phyloP scores from a whole-genome alignment of 192 early-diverging fungal genomes.

The Lunasporangiospora selenospora region DNA sequence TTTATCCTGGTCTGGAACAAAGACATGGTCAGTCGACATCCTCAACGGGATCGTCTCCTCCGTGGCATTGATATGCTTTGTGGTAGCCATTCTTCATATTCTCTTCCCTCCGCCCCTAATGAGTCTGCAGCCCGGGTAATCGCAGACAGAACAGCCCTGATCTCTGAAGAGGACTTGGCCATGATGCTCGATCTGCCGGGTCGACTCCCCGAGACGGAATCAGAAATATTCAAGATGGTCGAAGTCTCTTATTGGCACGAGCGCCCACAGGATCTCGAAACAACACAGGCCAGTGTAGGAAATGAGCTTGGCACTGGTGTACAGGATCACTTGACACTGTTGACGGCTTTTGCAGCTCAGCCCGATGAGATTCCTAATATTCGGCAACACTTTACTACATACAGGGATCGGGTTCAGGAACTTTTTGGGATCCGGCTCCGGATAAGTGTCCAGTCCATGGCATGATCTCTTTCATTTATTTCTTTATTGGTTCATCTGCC shows the following conservation, averaged over 20 bases:
- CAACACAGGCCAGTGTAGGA: no score
- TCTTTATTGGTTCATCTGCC: not conserved
- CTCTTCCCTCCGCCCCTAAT: no score
- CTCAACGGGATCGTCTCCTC: slow-evolving; percentile 9
- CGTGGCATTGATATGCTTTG: slow-evolving; percentile 14
- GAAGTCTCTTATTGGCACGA: slow-evolving; percentile 41
- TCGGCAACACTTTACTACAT: slow-evolving; percentile 17
- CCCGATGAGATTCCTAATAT: slow-evolving; percentile 26
- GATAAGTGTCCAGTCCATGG: slow-evolving; percentile 25
- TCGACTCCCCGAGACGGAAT: slow-evolving; percentile 8
- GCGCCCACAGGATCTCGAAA: no score
- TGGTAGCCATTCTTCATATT: no score
- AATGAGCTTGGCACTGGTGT: no score
- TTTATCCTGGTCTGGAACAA: slow-evolving; percentile 27
- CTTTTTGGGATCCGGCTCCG: slow-evolving; percentile 15
- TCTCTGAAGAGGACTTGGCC: slow-evolving; percentile 30
- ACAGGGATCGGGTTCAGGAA: slow-evolving; percentile 7
- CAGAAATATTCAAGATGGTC: slow-evolving; percentile 28
- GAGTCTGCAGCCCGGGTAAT: not conserved
- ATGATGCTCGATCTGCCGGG: slow-evolving; percentile 31
- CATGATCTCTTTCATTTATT: not conserved
- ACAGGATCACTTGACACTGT: no score
- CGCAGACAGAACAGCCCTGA: not conserved
- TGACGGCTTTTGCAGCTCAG: slow-evolving; percentile 43
- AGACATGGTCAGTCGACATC: slow-evolving; percentile 3